Evolutionary conservation across 257 asterid genomes (phyloP), one percentile per base, ranked within the genome.

Genomic region (Sherardia arvensis): DNA sequence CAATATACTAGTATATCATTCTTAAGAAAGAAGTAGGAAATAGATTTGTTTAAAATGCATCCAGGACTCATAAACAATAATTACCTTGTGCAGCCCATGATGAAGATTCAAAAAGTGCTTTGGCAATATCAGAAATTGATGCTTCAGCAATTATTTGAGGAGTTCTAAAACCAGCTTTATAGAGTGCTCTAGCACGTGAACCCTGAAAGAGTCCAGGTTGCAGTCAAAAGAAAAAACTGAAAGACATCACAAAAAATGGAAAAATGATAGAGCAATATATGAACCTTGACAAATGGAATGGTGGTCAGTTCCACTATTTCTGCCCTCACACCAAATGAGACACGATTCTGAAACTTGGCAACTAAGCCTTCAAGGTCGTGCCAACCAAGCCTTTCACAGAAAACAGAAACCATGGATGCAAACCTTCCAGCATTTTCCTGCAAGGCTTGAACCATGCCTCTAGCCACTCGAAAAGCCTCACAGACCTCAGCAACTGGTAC

Each of bases 311-410:
- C 99, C 26, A 81, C 99, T 72, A 92, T 89, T 83, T 92, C 99
- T 61, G 99, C 96, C 76, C 95, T 83, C 69, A 92, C 99, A 61
- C 99, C 99, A 87, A 92, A 92, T 56, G 96, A 92, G 72, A 92
- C 95, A 59, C 99, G 99, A 67, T 81, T 81, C 76, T 92, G 99
- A 78, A 92, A 92, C 77, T 92, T 92, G 74, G 86, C 73, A 7
- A 92, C 95, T 76, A 92, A 77, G 67, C 84, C 85, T 80, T 89
- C 99, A 64, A 92, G 92, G 73, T 92, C 99, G 70, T 83, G 84
- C 99, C 99, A 92, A 66, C 97, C 95, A 78, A 92, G 97, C 84
- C 97, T 87, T 85, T 92, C 97, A 71, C 99, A 92, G 84, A 92
- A 92, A 30, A 92, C 96, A 26, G 96, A 82, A 71, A 92, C 97